These are phyloP conservation scores for Rubroboletus pulcherrimus DNA, from an alignment of 768 basidiomycete genomes.

Conservation along the genomic window DNA sequence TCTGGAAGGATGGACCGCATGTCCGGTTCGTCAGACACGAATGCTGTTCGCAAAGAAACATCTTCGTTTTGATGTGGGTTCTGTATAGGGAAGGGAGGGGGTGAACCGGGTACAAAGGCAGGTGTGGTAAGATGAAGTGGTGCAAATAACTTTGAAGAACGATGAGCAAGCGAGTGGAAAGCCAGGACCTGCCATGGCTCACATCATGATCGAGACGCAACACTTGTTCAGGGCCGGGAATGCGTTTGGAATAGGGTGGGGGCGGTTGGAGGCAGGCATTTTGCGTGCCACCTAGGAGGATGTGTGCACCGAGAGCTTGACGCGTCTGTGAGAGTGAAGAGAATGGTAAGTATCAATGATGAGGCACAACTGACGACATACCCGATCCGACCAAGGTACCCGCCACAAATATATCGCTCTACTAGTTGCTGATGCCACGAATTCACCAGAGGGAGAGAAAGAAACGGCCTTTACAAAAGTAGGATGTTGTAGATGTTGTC, in stretches of 20 bases:
- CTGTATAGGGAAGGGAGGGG: neutral
- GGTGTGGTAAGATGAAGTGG: neutral
- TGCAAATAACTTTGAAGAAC: neutral
- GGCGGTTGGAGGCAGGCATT: neutral
- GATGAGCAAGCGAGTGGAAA: neutral
- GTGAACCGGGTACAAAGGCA: fast-evolving
- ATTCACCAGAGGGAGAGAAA: neutral
- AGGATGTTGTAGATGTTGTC: constrained; percentile 1
- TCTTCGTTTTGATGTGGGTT: no score
- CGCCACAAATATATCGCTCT: constrained; percentile 7
- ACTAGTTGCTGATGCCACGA: neutral
- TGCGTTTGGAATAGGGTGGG: neutral
- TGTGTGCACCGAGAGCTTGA: neutral
- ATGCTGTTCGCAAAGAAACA: neutral
- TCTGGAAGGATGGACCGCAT: neutral
- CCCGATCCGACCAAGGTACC: neutral
- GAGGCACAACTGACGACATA: neutral
- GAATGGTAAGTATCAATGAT: neutral
- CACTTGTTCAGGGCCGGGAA: neutral
- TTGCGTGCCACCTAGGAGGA: neutral
- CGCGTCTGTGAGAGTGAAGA: neutral
- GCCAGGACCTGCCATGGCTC: neutral
- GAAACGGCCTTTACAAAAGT: neutral
- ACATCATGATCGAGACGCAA: neutral
- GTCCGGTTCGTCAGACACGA: neutral